phyloP scores from a whole-genome alignment of 208 protist species.

The Wallacemonas rigidus region DNA sequence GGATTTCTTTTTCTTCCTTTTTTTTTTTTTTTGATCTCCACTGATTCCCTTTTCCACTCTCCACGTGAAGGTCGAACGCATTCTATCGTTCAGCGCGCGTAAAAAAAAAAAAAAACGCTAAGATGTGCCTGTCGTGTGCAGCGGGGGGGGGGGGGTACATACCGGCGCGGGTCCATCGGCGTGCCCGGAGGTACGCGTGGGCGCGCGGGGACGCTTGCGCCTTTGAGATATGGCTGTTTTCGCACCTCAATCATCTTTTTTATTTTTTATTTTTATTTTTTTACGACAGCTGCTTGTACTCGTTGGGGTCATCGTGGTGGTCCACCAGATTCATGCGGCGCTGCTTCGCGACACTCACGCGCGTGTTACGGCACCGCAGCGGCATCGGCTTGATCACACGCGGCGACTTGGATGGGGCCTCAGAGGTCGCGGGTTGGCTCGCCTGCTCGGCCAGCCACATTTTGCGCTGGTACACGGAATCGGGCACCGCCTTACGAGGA shows the following conservation, averaged over 20 bases:
- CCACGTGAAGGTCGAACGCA: too few species aligned
- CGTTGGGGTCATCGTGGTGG: conserved; percentile 5
- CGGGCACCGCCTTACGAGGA: conserved; percentile 2
- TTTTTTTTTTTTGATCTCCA: too few species aligned
- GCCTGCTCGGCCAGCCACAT: background rate
- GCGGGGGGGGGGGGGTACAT: too few species aligned
- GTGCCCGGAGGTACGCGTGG: too few species aligned
- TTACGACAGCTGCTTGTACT: conserved; percentile 12
- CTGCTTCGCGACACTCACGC: conserved; percentile 10
- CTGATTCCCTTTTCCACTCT: too few species aligned
- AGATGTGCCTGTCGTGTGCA: too few species aligned
- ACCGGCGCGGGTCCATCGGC: too few species aligned
- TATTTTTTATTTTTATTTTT: conserved; percentile 1
- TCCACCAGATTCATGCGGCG: background rate
- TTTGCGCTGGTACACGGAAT: conserved; percentile 3
- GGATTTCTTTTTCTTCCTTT: too few species aligned
- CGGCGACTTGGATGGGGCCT: background rate
- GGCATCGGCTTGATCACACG: conserved; percentile 12
- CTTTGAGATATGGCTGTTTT: background rate
- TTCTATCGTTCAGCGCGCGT: too few species aligned
- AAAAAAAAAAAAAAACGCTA: too few species aligned
- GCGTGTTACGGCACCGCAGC: conserved; percentile 10
- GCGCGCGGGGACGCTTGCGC: too few species aligned
- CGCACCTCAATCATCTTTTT: background rate
- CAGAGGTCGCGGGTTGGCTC: background rate